Percentiles rank a stretch among this genome's conserved stretches.
These are phyloP conservation scores for Colletotrichum scovillei DNA, from an alignment of 2,329 filamentous ascomycete species.

Conservation along the genomic window DNA sequence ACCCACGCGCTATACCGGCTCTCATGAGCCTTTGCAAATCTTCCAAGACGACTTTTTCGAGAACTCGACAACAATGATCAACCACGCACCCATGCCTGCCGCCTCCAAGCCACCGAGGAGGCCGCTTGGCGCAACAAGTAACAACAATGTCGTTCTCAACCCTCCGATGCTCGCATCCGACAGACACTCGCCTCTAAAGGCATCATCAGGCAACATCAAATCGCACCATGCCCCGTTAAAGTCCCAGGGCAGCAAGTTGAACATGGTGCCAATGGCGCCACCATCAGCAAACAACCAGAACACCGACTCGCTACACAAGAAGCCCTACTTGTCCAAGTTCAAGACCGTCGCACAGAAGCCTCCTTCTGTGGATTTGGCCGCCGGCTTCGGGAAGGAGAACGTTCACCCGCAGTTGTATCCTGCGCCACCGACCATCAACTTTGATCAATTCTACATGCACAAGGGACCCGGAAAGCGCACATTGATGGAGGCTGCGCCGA, in stretches of 20 bases:
- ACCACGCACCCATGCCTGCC: conserved; percentile 67
- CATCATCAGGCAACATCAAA: conserved; percentile 62
- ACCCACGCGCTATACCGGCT: conserved; percentile 58
- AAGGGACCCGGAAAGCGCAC: conserved; percentile 69
- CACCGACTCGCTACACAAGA: conserved; percentile 79
- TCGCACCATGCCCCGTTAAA: conserved; percentile 71
- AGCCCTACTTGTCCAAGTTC: conserved; percentile 68
- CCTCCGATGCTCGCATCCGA: conserved; percentile 65
- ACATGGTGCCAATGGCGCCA: conserved; percentile 75
- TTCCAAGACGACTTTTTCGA: conserved; percentile 64
- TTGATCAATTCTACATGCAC: conserved; percentile 62
- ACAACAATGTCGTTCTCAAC: conserved; percentile 77
- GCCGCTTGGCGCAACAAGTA: conserved; percentile 61
- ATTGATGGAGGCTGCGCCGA: conserved; percentile 78
- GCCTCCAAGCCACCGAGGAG: conserved; percentile 59
- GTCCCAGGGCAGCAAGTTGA: conserved; percentile 69
- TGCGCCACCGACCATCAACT: conserved; percentile 57
- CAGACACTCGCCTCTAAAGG: conserved; percentile 78
- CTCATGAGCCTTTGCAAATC: conserved; percentile 61
- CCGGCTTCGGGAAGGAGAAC: conserved; percentile 66
- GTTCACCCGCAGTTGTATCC: conserved; percentile 63
- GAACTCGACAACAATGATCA: conserved; percentile 60
- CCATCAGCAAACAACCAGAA: conserved; percentile 64
- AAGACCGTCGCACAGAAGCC: conserved; percentile 68
- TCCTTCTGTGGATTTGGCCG: conserved; percentile 52